Evolutionary conservation across 2,329 filamentous ascomycete genomes (phyloP).

Genomic region (Stachybotrys chlorohalonatus): DNA sequence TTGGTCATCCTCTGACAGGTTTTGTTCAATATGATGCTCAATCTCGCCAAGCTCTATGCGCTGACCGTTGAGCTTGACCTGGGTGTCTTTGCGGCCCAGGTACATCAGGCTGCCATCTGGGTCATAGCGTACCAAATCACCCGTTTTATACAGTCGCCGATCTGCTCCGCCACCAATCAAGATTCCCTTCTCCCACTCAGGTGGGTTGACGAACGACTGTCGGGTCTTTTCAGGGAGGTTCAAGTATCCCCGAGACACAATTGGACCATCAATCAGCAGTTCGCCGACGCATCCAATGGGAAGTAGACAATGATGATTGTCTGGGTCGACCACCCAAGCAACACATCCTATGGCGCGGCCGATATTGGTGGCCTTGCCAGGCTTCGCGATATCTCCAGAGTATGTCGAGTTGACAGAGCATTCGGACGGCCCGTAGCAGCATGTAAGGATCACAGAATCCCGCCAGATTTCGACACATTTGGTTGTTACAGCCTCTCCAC

Average conservation of each 20-base stretch:
- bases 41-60: constrained; percentile 13
- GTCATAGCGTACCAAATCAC: constrained; percentile 8
- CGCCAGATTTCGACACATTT: constrained; percentile 4
- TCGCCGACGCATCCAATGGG: constrained; percentile 21
- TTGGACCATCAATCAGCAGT: constrained; percentile 27
- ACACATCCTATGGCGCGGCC: constrained; percentile 2
- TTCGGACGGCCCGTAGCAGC: constrained; percentile 5
- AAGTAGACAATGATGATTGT: constrained; percentile 12
- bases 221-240: constrained; percentile 34
- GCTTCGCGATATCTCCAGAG: constrained; percentile 2
- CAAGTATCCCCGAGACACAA: constrained; percentile 38
- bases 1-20: constrained; percentile 2
- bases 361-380: constrained; percentile 4
- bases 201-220: constrained; percentile 32
- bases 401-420: constrained; percentile 5
- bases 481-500: constrained; percentile 4
- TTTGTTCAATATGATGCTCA: constrained; percentile 6
- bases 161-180: constrained; percentile 4
- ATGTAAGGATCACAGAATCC: constrained; percentile 1
- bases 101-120: constrained; percentile 8
- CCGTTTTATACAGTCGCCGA: constrained; percentile 9
- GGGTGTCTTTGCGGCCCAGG: constrained; percentile 10
- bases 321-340: constrained; percentile 18
- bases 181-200: constrained; percentile 22
- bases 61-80: constrained; percentile 14